Base-by-base conservation (phyloP, 2,329 filamentous ascomycete species). In the Phaeoacremonium minimum region DNA sequence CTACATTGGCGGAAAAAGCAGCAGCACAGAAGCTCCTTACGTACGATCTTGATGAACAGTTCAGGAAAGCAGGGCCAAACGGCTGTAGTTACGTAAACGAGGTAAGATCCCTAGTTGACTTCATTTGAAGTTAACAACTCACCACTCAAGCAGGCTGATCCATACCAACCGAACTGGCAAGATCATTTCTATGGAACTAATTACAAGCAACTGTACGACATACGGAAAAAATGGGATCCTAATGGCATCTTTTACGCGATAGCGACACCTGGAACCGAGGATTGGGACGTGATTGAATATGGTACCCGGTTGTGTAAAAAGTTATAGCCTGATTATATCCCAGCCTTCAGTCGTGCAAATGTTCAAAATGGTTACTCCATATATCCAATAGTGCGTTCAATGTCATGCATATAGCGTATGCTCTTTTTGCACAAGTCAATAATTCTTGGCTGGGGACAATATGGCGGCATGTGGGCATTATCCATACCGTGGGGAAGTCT, bases 51-150 rank as follows among this genome's bases (percentile, higher is more conserved):
- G 59, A 60, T 29, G 58, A 40, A 5, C 57, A 52, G 3, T 51
- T 71, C 32, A 51, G 56, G 26, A 48, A 57, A 6, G 66, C 50
- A 15, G 62, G 52, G 30, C 61, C 53, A 30, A 53, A 55, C 17
- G 61, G 61, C 2, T 60, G 63, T 15, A 58, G 63, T 6, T 72
- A 73, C 44, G 46, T 70, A 39, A 72, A 69, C 42, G 69, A 71
- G 55, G 56, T 56, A 7, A 33, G 41, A 14, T 12, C n/a, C n/a
- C n/a, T n/a, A n/a, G n/a, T 45, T 28, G 3, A 7, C 4, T 7
- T 16, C n/a, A 4, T 18, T 5, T 4, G n/a, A n/a, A n/a, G n/a
- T n/a, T n/a, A n/a, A n/a, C n/a, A n/a, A n/a, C n/a, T n/a, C n/a
- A n/a, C n/a, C n/a, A n/a, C n/a, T n/a, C n/a, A n/a, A n/a, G n/a